Evolutionary conservation across 495 filamentous ascomycete species (phyloP), one percentile per base, ranked within the genome.

Genomic region (Astrothelium macrocarpum): DNA sequence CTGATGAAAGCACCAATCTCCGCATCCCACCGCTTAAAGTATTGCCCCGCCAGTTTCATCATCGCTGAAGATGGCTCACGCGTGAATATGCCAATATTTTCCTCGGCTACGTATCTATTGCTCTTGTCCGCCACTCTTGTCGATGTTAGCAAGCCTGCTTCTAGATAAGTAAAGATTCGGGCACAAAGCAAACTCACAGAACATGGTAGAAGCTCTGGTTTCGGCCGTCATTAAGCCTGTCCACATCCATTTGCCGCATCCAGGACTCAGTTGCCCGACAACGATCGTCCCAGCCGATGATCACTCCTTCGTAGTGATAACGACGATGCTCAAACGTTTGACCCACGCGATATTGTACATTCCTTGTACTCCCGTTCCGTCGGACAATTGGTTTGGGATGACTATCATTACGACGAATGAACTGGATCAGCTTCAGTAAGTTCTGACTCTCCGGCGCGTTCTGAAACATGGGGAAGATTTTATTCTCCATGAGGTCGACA

Each of bases 1-100:
- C 90, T 94, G 5, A 96, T 80, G 78, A 98, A 98, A 1, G 75
- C 78, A 60, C 81, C 78, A 0, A 70, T 77, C n/a, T 73, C 74
- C 34, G 71, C 67, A 73, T 95, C 90, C 84, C 90, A 97, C 23
- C 92, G 80, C 76, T 91, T 96, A 70, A 97, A 97, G 74, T 89
- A 87, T 69, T 85, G 87, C 12, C 94, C 94, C 1, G 91, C 91
- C 65, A 93, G 78, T 59, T 76, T 77, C 66, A 87, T 80, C 60
- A 96, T 75, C 2, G 78, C 77, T 12, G 75, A 71, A 0, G 84
- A 76, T 18, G 82, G 72, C 7, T 81, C 74, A 67, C 82, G 76
- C 1, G 77, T 71, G 46, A 90, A 75, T 26, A 86, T 78, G 62
- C 84, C 79, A 59, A 96, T 88, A 67, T 94, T 97, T 67, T 96